A percentile compares a stretch with the other conserved stretches of the same genome.
These are phyloP conservation scores for Rhododendron vialii DNA, from an alignment of 148 eudicot genomes.

Conservation along the genomic window DNA sequence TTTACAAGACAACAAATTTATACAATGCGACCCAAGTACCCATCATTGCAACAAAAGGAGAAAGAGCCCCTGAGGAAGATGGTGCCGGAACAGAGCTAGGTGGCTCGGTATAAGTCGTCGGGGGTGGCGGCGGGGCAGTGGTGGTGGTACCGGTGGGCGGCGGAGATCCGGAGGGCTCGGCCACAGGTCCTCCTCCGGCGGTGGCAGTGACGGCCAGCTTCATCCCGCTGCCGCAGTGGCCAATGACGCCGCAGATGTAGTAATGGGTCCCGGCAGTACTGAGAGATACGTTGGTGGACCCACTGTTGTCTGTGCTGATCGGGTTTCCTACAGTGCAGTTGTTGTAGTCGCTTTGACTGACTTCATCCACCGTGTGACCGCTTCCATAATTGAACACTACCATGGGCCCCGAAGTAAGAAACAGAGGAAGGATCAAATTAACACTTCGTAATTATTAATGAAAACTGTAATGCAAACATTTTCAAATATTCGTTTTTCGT, in stretches of 20 bases:
- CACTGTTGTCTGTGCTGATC: constrained; percentile 52
- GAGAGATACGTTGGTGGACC: constrained; percentile 59
- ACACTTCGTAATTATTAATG: neutral
- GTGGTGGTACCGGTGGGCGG: constrained; percentile 10
- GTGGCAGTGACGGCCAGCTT: constrained; percentile 56
- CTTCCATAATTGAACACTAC: constrained; percentile 67
- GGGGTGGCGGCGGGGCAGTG: neutral
- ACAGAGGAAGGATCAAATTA: neutral
- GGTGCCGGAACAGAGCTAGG: constrained; percentile 9
- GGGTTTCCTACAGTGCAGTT: constrained; percentile 60
- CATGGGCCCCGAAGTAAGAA: neutral
- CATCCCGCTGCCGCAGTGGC: constrained; percentile 83
- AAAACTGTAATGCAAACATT: neutral
- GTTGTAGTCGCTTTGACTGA: constrained; percentile 52
- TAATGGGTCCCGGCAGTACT: constrained; percentile 63
- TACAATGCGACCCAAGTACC: constrained; percentile 8
- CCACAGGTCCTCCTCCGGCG: constrained; percentile 8
- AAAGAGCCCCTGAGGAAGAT: constrained; percentile 23
- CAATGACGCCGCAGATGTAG: constrained; percentile 66
- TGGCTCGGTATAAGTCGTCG: constrained; percentile 4
- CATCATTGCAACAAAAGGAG: constrained; percentile 19
- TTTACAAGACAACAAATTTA: constrained; percentile 11
- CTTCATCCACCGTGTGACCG: constrained; percentile 80
- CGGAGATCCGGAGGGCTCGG: constrained; percentile 15
- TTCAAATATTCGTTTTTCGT: too few species aligned